Conservation (phyloP, 1,139 yeast species). For the Saccharomyces hybrid region DNA sequence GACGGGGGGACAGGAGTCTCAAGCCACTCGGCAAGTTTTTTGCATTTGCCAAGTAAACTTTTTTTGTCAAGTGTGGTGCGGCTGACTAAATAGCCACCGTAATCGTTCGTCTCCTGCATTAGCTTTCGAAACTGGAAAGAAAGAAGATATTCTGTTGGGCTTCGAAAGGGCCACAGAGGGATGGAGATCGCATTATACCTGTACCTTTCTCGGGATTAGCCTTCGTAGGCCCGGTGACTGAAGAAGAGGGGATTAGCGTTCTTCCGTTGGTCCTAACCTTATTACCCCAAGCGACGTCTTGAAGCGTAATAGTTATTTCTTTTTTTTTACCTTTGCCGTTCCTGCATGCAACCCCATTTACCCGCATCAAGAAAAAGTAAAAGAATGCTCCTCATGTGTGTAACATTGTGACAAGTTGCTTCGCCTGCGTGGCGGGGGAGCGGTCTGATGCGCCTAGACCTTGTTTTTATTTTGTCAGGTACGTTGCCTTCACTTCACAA, state of each 20-base stretch:
- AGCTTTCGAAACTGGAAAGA: background rate
- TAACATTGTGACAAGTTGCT: background rate
- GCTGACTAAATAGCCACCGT: background rate
- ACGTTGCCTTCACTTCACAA: background rate
- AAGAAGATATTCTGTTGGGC: background rate
- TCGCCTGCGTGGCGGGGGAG: background rate
- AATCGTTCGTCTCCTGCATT: background rate
- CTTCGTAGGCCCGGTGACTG: too few species aligned
- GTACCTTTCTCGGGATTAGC: background rate
- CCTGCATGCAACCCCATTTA: background rate
- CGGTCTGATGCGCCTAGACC: background rate
- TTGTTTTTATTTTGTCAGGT: background rate
- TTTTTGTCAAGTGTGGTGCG: background rate
- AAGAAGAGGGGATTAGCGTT: background rate
- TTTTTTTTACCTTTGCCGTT: background rate
- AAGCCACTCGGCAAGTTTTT: background rate
- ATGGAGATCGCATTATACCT: background rate
- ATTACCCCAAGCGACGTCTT: background rate
- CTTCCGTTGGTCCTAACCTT: background rate
- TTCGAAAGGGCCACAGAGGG: too few species aligned
- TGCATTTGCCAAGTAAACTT: background rate
- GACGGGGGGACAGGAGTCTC: background rate
- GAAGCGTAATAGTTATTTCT: background rate
- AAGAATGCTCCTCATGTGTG: background rate
- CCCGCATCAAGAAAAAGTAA: background rate